phyloP scores from a whole-genome alignment of 225 moss, liverwort and hornwort species.

The Antitrichia curtipendula region DNA sequence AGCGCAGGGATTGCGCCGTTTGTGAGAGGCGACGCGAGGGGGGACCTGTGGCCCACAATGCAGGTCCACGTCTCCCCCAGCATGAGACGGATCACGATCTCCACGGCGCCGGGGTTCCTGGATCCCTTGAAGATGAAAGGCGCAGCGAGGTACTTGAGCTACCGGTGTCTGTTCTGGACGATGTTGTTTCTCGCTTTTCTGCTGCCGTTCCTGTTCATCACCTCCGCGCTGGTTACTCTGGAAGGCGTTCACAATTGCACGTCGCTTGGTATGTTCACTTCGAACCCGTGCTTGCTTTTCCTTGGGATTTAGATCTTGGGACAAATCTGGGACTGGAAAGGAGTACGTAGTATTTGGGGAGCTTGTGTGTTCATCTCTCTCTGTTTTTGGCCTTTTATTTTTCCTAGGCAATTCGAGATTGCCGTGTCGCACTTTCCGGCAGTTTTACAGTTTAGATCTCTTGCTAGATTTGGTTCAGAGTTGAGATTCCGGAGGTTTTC shows the following conservation, averaged over 20 bases:
- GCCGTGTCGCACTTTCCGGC: neutral
- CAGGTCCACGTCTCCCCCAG: slow-evolving; percentile 99
- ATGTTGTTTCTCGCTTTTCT: slow-evolving; percentile 62
- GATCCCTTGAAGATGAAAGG: slow-evolving; percentile 94
- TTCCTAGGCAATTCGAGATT: neutral
- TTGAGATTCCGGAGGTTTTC: neutral
- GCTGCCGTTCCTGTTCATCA: slow-evolving; percentile 77
- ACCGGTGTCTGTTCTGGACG: slow-evolving; percentile 85
- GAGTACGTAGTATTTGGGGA: neutral
- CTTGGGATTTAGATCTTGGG: neutral
- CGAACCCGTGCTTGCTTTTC: neutral
- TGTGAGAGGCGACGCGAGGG: neutral
- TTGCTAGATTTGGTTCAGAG: neutral
- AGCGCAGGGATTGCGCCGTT: neutral
- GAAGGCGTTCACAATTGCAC: slow-evolving; percentile 79
- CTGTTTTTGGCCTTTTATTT: neutral
- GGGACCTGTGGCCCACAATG: slow-evolving; percentile 75
- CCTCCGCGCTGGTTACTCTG: slow-evolving; percentile 59
- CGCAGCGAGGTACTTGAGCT: slow-evolving; percentile 69
- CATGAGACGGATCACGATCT: slow-evolving; percentile 98
- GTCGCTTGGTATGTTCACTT: slow-evolving; percentile 40
- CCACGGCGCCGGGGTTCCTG: slow-evolving; percentile 88
- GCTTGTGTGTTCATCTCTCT: neutral
- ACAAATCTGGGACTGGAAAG: neutral
- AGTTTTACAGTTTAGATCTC: neutral